Evolutionary conservation across 2,329 filamentous ascomycete genomes (phyloP).

Genomic region (Fusarium dimerum): DNA sequence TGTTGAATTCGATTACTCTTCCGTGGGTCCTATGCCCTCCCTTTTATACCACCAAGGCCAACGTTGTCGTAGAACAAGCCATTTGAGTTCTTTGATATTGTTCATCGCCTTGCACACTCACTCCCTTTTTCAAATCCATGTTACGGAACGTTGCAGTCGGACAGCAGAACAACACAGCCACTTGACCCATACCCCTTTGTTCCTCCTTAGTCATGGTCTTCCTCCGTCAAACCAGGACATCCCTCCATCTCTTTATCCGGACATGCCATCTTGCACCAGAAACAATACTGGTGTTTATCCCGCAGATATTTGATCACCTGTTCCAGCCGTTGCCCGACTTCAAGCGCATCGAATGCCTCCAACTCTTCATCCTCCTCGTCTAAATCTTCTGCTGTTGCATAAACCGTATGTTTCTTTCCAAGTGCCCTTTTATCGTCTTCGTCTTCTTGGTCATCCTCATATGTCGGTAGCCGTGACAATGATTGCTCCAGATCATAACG

Average conservation of each 20-base stretch:
- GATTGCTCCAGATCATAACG: slow-evolving; percentile 67
- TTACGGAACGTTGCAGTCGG: too few species aligned
- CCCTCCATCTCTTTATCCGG: slow-evolving; percentile 75
- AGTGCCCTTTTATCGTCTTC: slow-evolving; percentile 71
- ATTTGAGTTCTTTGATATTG: too few species aligned
- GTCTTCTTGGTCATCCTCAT: slow-evolving; percentile 71
- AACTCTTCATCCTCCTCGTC: slow-evolving; percentile 82
- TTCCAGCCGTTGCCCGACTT: slow-evolving; percentile 64
- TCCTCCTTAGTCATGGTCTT: slow-evolving; percentile 63
- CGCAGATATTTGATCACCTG: slow-evolving; percentile 71
- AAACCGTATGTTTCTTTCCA: slow-evolving; percentile 55
- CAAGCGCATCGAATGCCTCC: slow-evolving; percentile 73
- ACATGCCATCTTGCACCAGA: slow-evolving; percentile 92
- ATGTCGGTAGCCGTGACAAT: slow-evolving; percentile 62
- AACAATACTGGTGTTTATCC: slow-evolving; percentile 77
- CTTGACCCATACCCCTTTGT: neutral
- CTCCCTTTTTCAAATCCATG: too few species aligned
- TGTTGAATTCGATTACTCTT: too few species aligned
- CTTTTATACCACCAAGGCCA: too few species aligned
- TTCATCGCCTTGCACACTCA: too few species aligned
- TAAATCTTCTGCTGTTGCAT: slow-evolving; percentile 65
- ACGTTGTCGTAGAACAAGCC: too few species aligned
- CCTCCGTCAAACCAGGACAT: slow-evolving; percentile 84
- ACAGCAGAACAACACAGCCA: neutral
- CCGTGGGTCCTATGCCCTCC: too few species aligned